Percentiles rank a stretch among this genome's conserved stretches.
Evolutionary conservation across 1,139 yeast species (phyloP).

Genomic region (Yamadazyma membranifaciens): DNA sequence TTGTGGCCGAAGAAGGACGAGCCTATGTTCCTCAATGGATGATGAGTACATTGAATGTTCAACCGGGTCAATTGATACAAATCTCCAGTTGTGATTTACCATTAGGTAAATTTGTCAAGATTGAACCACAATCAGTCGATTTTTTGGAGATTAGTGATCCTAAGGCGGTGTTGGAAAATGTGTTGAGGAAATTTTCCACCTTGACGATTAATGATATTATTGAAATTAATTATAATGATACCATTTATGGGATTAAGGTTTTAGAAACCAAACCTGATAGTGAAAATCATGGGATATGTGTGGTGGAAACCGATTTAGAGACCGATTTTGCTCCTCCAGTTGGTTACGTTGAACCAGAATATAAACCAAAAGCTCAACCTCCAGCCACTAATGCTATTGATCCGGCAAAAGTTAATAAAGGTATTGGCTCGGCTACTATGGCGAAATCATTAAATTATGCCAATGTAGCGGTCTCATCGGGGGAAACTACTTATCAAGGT

Average conservation of each 20-base stretch:
- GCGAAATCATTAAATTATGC: conserved; percentile 74
- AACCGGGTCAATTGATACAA: conserved; percentile 78
- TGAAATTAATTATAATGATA: conserved; percentile 81
- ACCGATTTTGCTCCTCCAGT: conserved; percentile 99
- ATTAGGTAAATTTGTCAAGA: conserved; percentile 82
- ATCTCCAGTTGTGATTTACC: conserved; percentile 79
- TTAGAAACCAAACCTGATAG: conserved; percentile 86
- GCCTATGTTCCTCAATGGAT: conserved; percentile 97
- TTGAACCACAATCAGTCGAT: conserved; percentile 93
- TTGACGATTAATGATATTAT: conserved; percentile 82
- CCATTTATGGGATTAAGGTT: conserved; percentile 76
- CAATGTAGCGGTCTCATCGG: conserved; percentile 45
- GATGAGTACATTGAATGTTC: conserved; percentile 72
- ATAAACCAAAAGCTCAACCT: conserved; percentile 36
- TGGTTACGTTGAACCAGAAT: conserved; percentile 92
- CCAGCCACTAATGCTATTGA: conserved; percentile 33
- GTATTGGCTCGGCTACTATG: conserved; percentile 71
- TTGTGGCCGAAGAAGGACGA: conserved; percentile 96
- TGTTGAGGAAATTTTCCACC: conserved; percentile 84
- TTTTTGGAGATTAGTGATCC: conserved; percentile 94
- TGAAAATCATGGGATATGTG: conserved; percentile 68
- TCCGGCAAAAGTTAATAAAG: conserved; percentile 35
- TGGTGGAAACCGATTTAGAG: conserved; percentile 93
- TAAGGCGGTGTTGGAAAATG: conserved; percentile 93
- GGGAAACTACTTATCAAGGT: conserved; percentile 47